These are phyloP conservation scores for Stromatinia cepivora DNA, from an alignment of 2,329 filamentous ascomycete species.

Conservation along the genomic window DNA sequence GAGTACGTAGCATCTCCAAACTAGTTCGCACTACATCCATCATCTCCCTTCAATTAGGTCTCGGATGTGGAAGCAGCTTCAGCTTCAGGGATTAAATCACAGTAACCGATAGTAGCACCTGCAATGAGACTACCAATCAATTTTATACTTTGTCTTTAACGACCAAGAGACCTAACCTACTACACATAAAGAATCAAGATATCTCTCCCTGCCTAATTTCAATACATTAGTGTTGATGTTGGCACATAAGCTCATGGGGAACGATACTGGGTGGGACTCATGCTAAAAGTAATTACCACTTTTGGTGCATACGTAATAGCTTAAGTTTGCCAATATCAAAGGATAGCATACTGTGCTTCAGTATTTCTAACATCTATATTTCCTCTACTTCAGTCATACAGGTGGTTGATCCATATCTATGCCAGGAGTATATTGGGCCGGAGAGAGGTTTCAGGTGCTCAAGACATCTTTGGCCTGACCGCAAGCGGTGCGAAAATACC, in stretches of 20 bases:
- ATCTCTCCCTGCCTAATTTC: neutral
- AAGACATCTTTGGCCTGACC: conserved; percentile 83
- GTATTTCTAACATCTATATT: neutral
- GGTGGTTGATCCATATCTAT: neutral
- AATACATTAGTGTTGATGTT: neutral
- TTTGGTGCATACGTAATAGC: neutral
- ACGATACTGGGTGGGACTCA: neutral
- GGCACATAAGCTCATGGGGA: neutral
- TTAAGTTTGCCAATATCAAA: neutral
- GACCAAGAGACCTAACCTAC: neutral
- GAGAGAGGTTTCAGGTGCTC: conserved; percentile 63
- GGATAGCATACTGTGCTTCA: neutral
- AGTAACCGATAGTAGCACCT: neutral
- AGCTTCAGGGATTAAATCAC: neutral
- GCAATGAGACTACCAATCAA: neutral
- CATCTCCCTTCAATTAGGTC: neutral
- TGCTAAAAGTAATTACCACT: neutral
- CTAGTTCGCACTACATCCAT: neutral
- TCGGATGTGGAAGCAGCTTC: neutral
- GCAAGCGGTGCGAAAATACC: conserved; percentile 14
- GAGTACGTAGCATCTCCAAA: neutral
- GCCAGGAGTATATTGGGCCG: neutral
- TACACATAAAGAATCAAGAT: neutral
- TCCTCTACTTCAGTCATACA: neutral
- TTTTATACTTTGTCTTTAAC: neutral